Conservation (phyloP, 2,329 filamentous ascomycete genomes). For the Phyllosticta citrichinensis region DNA sequence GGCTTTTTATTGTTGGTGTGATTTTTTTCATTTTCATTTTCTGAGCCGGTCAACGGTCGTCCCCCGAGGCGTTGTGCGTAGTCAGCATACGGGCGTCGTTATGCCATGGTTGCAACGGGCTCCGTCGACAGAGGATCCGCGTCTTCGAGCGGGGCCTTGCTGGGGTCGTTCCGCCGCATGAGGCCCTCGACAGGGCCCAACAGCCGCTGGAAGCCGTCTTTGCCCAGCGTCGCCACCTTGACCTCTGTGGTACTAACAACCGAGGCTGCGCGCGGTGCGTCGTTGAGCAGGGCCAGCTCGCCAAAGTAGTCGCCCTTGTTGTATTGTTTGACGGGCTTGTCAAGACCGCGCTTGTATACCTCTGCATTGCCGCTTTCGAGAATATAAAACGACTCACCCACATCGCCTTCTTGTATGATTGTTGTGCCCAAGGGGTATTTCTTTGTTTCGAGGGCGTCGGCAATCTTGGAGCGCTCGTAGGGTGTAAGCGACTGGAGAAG, state of each 20-base stretch:
- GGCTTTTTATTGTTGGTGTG: constrained; percentile 4
- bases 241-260: constrained; percentile 76
- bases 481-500: constrained; percentile 72
- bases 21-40: constrained; percentile 1
- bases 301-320: constrained; percentile 94
- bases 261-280: constrained; percentile 84
- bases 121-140: constrained; percentile 48
- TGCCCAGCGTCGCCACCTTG: constrained; percentile 85
- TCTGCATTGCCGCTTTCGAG: constrained; percentile 80
- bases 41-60: background rate
- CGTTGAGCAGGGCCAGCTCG: constrained; percentile 85
- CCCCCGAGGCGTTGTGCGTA: background rate
- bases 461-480: constrained; percentile 95
- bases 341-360: constrained; percentile 67
- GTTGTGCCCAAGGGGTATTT: constrained; percentile 71
- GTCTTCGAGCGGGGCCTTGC: constrained; percentile 38
- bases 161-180: constrained; percentile 66
- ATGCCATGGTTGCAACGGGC: constrained; percentile 6
- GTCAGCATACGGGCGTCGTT: background rate
- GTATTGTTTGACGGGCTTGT: constrained; percentile 67
- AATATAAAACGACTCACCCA: constrained; percentile 83
- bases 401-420: constrained; percentile 88
- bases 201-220: constrained; percentile 88
- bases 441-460: constrained; percentile 84
- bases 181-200: constrained; percentile 90